Evolutionary conservation across 345 rosid species (phyloP), one percentile per base, ranked within the genome.

Genomic region (Populus pruinosa): DNA sequence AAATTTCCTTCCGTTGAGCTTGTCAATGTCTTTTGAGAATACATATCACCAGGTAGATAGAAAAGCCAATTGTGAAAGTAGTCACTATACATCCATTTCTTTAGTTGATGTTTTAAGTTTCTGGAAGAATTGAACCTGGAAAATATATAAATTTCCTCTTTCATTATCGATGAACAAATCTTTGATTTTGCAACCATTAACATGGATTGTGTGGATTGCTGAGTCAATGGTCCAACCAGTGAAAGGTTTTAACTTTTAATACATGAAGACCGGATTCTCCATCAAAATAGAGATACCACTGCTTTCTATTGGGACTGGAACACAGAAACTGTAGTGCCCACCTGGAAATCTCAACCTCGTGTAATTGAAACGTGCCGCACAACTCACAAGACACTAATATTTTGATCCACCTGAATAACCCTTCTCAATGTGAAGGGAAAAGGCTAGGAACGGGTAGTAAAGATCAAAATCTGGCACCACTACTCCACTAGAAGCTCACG

Each of bases 21-120:
- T 68, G 79, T 36, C 73, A 56, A 17, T 39, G 67, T n/a, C 73
- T 53, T 67, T 11, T 11, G 10, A 16, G n/a, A 44, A n/a, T 69
- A 20, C 7, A 41, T 29, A 35, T 75, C 64, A 21, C 69, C 8
- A 0, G 29, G 47, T 65, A 33, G 64, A 21, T 66, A 29, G 64
- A 16, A 11, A 67, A 4, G 21, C 35, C 14, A 75, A n/a, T 50
- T 56, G 78, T 76, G 21, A n/a, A 53, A 76, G 63, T 50, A 67
- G 43, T 35, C 23, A 14, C 14, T 55, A 20, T 72, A 44, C 36
- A 67, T 67, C 9, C 44, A 31, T 70, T 41, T 31, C 69, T 61
- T 53, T 72, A 72, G n/a, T 23, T 23, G 10, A 72, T 13, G 29
- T 47, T 33, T 20, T 4, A 21, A 16, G 11, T 10, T 16, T 67